A percentile compares a stretch with the other conserved stretches of the same genome.
phyloP scores from a whole-genome alignment of 805 yeast species.

The Sungouiozyma intestinalis region DNA sequence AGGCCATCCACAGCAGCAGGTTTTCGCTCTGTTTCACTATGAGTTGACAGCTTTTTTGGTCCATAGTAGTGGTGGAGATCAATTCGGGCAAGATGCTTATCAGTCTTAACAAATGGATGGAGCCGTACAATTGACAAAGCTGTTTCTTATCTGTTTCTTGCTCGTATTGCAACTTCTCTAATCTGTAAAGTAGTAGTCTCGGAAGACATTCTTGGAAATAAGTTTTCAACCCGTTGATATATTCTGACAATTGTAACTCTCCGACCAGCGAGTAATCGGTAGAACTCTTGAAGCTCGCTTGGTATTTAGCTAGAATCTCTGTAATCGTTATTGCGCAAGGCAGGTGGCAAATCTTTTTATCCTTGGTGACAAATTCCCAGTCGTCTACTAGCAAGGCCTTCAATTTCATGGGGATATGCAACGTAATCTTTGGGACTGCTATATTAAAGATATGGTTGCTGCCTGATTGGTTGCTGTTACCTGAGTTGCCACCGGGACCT shows the following conservation, averaged over 20 bases:
- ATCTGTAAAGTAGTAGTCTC: slow-evolving; percentile 20
- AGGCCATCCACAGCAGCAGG: slow-evolving; percentile 20
- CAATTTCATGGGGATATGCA: slow-evolving; percentile 53
- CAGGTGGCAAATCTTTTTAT: slow-evolving; percentile 54
- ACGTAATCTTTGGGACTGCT: slow-evolving; percentile 31
- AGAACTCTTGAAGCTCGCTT: slow-evolving; percentile 3
- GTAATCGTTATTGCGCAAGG: slow-evolving; percentile 48
- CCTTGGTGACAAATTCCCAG: slow-evolving; percentile 86
- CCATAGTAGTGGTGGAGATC: slow-evolving; percentile 73
- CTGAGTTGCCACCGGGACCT: not conserved
- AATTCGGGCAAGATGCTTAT: slow-evolving; percentile 74
- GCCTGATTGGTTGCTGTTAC: not conserved
- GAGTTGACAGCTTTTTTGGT: slow-evolving; percentile 43
- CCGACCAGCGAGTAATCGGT: slow-evolving; percentile 17
- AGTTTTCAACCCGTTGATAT: slow-evolving; percentile 53
- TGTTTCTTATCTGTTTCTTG: slow-evolving; percentile 9
- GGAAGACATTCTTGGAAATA: slow-evolving; percentile 64
- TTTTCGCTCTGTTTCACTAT: slow-evolving; percentile 22
- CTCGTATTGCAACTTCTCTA: slow-evolving; percentile 24
- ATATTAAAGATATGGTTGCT: slow-evolving; percentile 1
- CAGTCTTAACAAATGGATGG: slow-evolving; percentile 71
- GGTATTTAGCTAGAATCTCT: slow-evolving; percentile 33
- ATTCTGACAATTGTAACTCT: slow-evolving; percentile 51
- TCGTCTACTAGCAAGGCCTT: slow-evolving; percentile 75
- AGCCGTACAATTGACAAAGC: slow-evolving; percentile 49